Base-by-base conservation (phyloP, 345 rosid species). In the Atalantia buxifolia region DNA sequence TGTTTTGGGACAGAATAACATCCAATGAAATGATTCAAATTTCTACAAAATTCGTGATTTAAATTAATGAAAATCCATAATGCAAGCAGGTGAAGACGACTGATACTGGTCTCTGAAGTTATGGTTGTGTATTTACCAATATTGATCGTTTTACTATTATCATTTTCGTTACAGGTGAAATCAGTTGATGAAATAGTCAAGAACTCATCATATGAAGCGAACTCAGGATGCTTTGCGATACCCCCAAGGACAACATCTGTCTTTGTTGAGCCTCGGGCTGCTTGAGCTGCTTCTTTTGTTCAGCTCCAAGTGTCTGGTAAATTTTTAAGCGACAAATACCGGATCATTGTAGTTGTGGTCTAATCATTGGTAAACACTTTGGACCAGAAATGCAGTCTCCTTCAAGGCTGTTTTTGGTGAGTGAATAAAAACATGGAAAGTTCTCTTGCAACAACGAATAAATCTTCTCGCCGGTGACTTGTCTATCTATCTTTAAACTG, bases 201-300 rank as follows among this genome's bases (percentile, higher is more conserved):
- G 77, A 86, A 64, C 62, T 96, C 98, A 19, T 83, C 81, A 22
- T 92, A 87, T 48, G 90, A 92, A 27, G 69, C 93, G 61, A 78
- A 89, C 53, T 84, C 89, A 0, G 95, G 97, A 72, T 66, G 88
- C 84, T 92, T 92, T 79, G 72, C 75, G 12, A 82, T 94, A 69
- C 97, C 98, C 1, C 82, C 88, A 22, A 87, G 84, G 76, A 92
- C 94, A 62, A 87, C 95, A 16, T 62, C 93, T 3, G 98, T 96
- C 64, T 92, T 94, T 72, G 94, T 91, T 27, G 95, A 92, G 85
- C 83, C 66, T 24, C 84, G 92, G 75, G 59, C 79, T 79, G 76
- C 21, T 53, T 83, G 83, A 89, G 33, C 68, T 28, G 59, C 5
- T 9, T 67, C 10, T 59, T 53, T 31, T 5, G 35, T 45, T 7